Evolutionary conservation across 1,139 yeast species (phyloP), one percentile per base, ranked within the genome.

Genomic region (Hyphopichia wangnamkhiaoensis): DNA sequence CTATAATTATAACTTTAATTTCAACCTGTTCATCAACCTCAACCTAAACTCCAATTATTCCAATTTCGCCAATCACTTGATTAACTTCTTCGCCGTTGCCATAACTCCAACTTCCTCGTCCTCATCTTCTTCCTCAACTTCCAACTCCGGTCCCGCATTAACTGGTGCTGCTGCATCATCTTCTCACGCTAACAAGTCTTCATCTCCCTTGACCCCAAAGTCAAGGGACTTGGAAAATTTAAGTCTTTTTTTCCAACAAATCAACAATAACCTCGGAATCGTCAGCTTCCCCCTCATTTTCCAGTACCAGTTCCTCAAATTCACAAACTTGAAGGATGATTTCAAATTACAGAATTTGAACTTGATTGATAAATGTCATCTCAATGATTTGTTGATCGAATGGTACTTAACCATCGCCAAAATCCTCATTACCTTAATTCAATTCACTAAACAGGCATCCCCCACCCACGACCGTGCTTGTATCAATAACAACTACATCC

Each of bases 231-330:
- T 47, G 10, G 39, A 42, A 20, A 50, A 49, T 24, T 48, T 47
- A 34, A 50, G 44, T 20, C 29, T 45, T 4, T 27, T 44, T 14
- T 47, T 44, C 29, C 28, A 26, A 10, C 27, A 65, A 23, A 63
- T 71, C 35, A 69, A 70, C 44, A 71, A 71, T 43, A 70, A 70
- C 40, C 50, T 71, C 27, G 73, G 73, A 1, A 71, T 74, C 23
- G 63, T 75, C 10, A 60, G 73, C 35, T 64, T 71, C 46, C 80
- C 80, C 1, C 49, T 74, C 21, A 56, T 76, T 10, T 68, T 75
- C 49, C 57, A 68, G 37, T 52, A 64, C 19, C 52, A 48, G 21
- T 60, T 63, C 34, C 50, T 70, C 38, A 50, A 58, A 13, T 47
- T 46, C 29, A 54, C 31, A 20, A 15, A n/a, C n/a, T n/a, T n/a